Percentiles rank a stretch among this genome's conserved stretches.
phyloP scores from a whole-genome alignment of 495 filamentous ascomycete species.

The Tuber indicum region DNA sequence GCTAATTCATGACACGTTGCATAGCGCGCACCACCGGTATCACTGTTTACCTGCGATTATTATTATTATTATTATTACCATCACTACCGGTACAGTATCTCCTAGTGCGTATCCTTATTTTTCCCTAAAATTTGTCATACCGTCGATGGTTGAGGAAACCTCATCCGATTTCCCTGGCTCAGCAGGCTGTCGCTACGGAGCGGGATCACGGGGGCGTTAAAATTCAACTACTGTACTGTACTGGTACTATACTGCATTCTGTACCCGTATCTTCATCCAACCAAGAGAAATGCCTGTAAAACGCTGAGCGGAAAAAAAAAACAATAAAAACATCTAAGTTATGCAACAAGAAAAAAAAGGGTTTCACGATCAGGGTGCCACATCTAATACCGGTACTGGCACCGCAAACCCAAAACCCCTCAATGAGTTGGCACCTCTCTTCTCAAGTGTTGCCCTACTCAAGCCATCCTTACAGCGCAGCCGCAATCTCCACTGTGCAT shows the following conservation, averaged over 20 bases:
- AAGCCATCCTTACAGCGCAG: background rate
- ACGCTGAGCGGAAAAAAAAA: background rate
- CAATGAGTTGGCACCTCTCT: background rate
- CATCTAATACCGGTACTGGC: background rate
- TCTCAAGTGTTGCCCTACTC: background rate
- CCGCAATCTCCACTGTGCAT: background rate
- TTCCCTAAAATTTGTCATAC: background rate
- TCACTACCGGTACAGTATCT: background rate
- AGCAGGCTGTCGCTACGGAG: background rate
- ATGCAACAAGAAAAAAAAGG: background rate
- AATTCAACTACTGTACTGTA: background rate
- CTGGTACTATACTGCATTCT: too few species aligned
- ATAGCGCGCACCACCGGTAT: background rate
- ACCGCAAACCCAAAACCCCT: background rate
- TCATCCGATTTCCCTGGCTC: background rate
- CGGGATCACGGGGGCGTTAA: background rate
- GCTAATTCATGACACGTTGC: background rate
- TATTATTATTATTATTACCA: background rate
- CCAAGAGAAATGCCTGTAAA: background rate
- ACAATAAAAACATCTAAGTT: too few species aligned
- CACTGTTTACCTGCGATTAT: background rate
- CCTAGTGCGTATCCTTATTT: background rate
- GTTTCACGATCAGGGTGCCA: background rate
- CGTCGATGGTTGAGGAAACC: background rate
- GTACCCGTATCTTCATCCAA: background rate